phyloP scores from a whole-genome alignment of 2,329 filamentous ascomycete genomes.

The Chrysoporthe cubensis region DNA sequence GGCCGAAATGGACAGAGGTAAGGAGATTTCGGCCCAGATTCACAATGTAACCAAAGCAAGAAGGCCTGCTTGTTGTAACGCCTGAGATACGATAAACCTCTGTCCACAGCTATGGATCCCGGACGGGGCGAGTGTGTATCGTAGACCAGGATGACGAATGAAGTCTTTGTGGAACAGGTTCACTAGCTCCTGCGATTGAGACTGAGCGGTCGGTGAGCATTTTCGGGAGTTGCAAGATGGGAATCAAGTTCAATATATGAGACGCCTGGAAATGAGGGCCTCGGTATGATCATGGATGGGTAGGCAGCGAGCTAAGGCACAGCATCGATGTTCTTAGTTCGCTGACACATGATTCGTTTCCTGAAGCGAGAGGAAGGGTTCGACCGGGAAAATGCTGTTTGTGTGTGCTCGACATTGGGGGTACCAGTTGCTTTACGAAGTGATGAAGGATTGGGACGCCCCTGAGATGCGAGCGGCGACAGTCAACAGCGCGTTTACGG shows the following conservation, averaged over 20 bases:
- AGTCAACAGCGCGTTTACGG: not conserved
- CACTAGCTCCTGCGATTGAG: not conserved
- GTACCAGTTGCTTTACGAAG: not conserved
- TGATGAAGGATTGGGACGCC: not conserved
- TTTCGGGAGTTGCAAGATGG: not conserved
- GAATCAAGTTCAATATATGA: not conserved
- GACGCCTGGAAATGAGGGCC: not conserved
- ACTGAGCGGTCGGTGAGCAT: not conserved
- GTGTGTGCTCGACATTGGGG: not conserved
- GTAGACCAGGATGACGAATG: not conserved
- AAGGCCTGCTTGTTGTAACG: not conserved
- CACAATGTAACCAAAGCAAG: not conserved
- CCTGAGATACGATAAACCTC: conserved; percentile 13
- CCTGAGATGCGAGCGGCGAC: not conserved
- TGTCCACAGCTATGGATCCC: conserved; percentile 8
- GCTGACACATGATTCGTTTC: conserved; percentile 19
- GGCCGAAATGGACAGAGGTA: not conserved
- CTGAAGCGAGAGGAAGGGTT: conserved; percentile 18
- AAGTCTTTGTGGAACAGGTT: conserved; percentile 2
- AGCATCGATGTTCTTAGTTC: not conserved
- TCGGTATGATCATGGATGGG: not conserved
- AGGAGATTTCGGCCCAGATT: not conserved
- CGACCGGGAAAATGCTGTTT: conserved; percentile 7
- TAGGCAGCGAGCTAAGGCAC: not conserved
- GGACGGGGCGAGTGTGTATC: conserved; percentile 1